These are phyloP conservation scores for Penicillium vulpinum DNA, from an alignment of 2,329 filamentous ascomycete species.

Conservation along the genomic window DNA sequence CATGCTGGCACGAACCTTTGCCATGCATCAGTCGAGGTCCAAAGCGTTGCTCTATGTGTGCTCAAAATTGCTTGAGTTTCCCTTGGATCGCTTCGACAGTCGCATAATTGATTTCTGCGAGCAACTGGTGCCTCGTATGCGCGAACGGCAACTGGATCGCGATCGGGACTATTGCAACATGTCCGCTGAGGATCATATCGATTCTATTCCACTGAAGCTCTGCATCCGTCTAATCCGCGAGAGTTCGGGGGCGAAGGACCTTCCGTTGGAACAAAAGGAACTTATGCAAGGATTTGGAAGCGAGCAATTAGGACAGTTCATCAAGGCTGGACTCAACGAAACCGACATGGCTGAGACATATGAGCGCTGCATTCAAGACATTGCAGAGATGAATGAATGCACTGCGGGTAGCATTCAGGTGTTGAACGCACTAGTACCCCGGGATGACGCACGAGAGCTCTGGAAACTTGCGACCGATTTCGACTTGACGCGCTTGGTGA, in stretches of 20 bases:
- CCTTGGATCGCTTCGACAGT: slow-evolving; percentile 62
- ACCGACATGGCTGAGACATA: slow-evolving; percentile 65
- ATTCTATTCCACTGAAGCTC: slow-evolving; percentile 52
- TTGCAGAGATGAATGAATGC: slow-evolving; percentile 62
- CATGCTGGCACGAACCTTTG: slow-evolving; percentile 59
- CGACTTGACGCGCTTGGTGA: slow-evolving; percentile 60
- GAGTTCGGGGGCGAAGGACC: slow-evolving; percentile 59
- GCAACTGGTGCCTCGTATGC: slow-evolving; percentile 53
- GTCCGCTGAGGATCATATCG: slow-evolving; percentile 30
- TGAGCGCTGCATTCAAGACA: slow-evolving; percentile 66
- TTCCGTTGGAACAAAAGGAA: slow-evolving; percentile 58
- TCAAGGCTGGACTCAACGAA: slow-evolving; percentile 56
- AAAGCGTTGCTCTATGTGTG: slow-evolving; percentile 64
- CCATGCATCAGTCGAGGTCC: slow-evolving; percentile 43
- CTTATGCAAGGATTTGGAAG: slow-evolving; percentile 66
- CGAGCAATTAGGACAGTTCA: slow-evolving; percentile 61
- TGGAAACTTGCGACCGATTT: slow-evolving; percentile 61
- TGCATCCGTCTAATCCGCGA: slow-evolving; percentile 71
- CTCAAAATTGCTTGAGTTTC: slow-evolving; percentile 66
- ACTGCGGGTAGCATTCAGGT: slow-evolving; percentile 73
- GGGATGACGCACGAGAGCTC: slow-evolving; percentile 53
- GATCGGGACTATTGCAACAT: slow-evolving; percentile 29
- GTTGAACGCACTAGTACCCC: slow-evolving; percentile 49
- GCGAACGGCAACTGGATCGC: slow-evolving; percentile 45
- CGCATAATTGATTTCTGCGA: slow-evolving; percentile 64